Evolutionary conservation across 306 rosid genomes (phyloP), one percentile per base, ranked within the genome.

Genomic region (Cyclanthera cordifolia): DNA sequence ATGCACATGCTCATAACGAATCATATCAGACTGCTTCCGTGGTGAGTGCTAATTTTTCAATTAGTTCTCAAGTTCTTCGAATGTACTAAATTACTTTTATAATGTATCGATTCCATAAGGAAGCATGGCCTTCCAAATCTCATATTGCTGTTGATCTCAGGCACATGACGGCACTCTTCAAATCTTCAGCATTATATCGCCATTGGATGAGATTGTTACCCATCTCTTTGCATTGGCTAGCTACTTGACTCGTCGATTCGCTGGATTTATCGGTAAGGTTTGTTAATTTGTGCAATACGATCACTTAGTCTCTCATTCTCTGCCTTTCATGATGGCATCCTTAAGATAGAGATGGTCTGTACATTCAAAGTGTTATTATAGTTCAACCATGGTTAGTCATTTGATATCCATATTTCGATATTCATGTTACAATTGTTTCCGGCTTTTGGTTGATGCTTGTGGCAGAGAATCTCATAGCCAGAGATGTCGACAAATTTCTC

Each of bases 391-490:
- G 24, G 39, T 19, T 48, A 64, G 63, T 14, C 9, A 27, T n/a
- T n/a, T 41, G 13, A 25, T 45, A 28, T 45, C 19, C 63, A 30
- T 79, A 69, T 64, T n/a, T n/a, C 24, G 13, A 25, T 45, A 28
- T 45, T 13, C 63, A 30, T 79, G 52, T 64, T 19, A 19, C 2
- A 32, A 24, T 21, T 59, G 71, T 50, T 63, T 71, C 67, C 70
- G 55, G 71, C 34, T 53, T 71, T 69, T 50, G 64, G 70, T 32
- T 32, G 54, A 72, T 79, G 51, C 47, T 76, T 67, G 52, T 67
- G 82, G 82, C 95, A 91, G 95, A 85, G 86, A 82, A 84, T 76
- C 86, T 87, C 53, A 87, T 82, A 51, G 72, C 73, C 24, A 70
- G 82, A 82, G 96, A 91, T 69, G 78, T 73, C 46, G 39, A 41